Conservation (phyloP, 257 asterid species). For the Linaria vulgaris region DNA sequence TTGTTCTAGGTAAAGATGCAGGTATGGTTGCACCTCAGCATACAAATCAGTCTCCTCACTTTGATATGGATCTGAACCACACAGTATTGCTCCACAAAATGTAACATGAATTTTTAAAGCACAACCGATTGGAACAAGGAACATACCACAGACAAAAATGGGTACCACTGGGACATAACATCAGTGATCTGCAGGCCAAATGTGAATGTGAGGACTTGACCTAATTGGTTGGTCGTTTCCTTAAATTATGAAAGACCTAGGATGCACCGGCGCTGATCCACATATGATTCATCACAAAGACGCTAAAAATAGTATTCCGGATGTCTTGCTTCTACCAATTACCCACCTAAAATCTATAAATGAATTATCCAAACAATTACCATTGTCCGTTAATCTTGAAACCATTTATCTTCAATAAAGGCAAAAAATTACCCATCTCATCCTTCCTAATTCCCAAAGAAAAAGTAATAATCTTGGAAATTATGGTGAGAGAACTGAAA, state of each 20-base stretch:
- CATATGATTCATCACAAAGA: too few species aligned
- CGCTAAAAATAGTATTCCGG: not conserved
- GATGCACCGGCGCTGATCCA: too few species aligned
- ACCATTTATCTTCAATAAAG: not conserved
- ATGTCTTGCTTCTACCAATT: not conserved
- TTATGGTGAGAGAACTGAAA: not conserved
- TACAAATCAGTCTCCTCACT: not conserved
- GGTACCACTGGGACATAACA: not conserved
- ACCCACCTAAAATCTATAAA: not conserved
- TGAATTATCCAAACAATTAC: not conserved
- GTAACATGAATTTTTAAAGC: conserved; percentile 1
- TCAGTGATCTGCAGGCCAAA: not conserved
- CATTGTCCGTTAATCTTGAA: not conserved
- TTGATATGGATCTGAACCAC: not conserved
- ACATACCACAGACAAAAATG: not conserved
- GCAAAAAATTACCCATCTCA: not conserved
- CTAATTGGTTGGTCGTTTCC: not conserved
- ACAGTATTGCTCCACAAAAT: not conserved
- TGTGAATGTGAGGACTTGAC: not conserved
- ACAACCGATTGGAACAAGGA: not conserved
- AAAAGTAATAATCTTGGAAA: not conserved
- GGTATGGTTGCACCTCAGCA: not conserved
- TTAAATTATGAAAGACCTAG: not conserved
- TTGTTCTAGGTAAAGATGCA: conserved; percentile 7
- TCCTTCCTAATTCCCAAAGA: not conserved